phyloP scores from a whole-genome alignment of 208 protist genomes.

The Acanthamoeba castellanii region DNA sequence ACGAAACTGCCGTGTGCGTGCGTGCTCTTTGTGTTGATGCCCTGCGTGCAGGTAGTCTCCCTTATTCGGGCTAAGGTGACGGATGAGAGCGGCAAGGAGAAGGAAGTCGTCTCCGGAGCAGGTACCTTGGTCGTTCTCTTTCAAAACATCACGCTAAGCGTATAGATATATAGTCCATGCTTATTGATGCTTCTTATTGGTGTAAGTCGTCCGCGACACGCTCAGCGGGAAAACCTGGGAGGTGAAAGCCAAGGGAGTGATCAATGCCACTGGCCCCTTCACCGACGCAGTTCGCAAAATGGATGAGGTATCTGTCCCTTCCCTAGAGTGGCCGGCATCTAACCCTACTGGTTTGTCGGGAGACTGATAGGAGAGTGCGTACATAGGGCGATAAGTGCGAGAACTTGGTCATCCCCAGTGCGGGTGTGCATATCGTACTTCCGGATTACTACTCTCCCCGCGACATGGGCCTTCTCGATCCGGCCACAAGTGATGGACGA shows the following conservation, averaged over 20 bases:
- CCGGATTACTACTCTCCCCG: conserved; percentile 68
- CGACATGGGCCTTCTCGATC: conserved; percentile 79
- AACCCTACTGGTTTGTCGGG: too few species aligned
- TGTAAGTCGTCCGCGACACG: neutral
- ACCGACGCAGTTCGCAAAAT: conserved; percentile 30
- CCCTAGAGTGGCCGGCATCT: neutral
- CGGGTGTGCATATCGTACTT: conserved; percentile 77
- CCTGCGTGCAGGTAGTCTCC: neutral
- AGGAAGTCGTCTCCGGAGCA: neutral
- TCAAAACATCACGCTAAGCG: too few species aligned
- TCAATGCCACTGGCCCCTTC: conserved; percentile 83
- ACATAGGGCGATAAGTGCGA: conserved; percentile 59
- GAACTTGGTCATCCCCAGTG: conserved; percentile 46
- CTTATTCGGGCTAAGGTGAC: neutral
- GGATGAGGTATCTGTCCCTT: conserved; percentile 12
- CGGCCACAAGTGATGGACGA: conserved; percentile 80
- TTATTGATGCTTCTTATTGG: too few species aligned
- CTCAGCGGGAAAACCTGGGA: conserved; percentile 14
- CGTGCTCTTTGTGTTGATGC: conserved; percentile 47
- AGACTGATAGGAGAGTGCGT: too few species aligned
- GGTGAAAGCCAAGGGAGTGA: conserved; percentile 68
- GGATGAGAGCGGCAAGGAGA: neutral
- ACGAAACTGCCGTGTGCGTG: too few species aligned
- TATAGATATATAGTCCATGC: neutral
- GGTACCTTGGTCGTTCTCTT: too few species aligned